A percentile compares a stretch with the other conserved stretches of the same genome.
Conservation (phyloP, 208 protist genomes). For the Acanthamoeba divionensis region DNA sequence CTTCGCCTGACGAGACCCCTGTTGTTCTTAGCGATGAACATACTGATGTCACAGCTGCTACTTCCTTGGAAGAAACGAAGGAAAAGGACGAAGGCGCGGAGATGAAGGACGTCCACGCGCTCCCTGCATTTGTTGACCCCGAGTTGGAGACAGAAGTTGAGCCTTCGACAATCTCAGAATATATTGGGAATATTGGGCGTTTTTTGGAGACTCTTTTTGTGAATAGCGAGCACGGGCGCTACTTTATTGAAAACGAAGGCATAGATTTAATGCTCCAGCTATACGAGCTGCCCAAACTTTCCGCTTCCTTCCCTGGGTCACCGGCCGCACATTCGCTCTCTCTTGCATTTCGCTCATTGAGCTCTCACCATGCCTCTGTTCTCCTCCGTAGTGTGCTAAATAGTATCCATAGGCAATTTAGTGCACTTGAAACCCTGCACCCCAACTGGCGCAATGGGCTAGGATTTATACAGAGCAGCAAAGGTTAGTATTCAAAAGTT, state of each 20-base stretch:
- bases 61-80: neutral
- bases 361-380: neutral
- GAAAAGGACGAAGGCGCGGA: neutral
- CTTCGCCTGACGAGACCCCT: neutral
- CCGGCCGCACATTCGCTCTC: neutral
- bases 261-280: slow-evolving; percentile 10
- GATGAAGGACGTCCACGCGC: neutral
- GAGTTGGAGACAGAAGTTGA: neutral
- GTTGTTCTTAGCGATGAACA: neutral
- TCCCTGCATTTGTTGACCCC: neutral
- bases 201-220: slow-evolving; percentile 14
- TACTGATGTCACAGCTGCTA: neutral
- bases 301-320: neutral
- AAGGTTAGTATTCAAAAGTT: neutral
- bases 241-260: slow-evolving; percentile 20
- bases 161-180: neutral
- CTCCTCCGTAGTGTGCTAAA: neutral
- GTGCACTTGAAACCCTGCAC: neutral
- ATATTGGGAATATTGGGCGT: slow-evolving; percentile 35
- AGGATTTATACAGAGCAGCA: neutral
- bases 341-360: neutral
- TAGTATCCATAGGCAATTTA: neutral
- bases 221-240: slow-evolving; percentile 44
- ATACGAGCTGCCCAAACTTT: neutral
- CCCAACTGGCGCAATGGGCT: slow-evolving; percentile 14